Conservation (phyloP, 306 rosid species). For the Fragaria vesca region DNA sequence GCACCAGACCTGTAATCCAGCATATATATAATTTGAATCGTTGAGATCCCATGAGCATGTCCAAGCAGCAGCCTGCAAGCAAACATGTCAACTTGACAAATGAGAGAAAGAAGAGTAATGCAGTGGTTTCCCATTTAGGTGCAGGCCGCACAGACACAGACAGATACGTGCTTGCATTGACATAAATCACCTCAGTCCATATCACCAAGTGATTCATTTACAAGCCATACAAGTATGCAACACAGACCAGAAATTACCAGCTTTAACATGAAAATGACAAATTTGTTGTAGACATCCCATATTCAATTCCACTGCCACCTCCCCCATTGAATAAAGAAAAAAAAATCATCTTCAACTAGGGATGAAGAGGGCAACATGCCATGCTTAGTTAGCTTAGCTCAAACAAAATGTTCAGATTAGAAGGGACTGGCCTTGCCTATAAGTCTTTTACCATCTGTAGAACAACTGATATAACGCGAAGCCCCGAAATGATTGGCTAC, state of each 20-base stretch:
- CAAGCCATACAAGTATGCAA: background rate
- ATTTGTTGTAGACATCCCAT: background rate
- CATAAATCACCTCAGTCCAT: background rate
- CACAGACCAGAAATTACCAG: background rate
- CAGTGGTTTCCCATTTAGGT: background rate
- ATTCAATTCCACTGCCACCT: background rate
- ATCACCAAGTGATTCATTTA: background rate
- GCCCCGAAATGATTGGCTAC: background rate
- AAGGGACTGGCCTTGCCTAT: background rate
- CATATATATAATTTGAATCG: conserved; percentile 54
- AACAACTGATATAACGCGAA: background rate
- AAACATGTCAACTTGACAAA: conserved; percentile 29
- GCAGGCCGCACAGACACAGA: background rate
- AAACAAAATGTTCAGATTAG: background rate
- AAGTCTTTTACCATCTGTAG: background rate
- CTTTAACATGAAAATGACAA: background rate
- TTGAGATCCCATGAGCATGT: conserved; percentile 89
- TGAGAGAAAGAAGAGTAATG: background rate
- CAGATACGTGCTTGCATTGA: background rate
- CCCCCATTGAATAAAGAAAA: background rate
- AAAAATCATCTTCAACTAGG: background rate
- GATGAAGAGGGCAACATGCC: background rate
- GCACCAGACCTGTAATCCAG: conserved; percentile 79
- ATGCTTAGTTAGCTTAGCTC: background rate
- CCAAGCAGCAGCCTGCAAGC: conserved; percentile 78